Percentiles rank a stretch among this genome's conserved stretches.
phyloP scores from a whole-genome alignment of 192 early-diverging fungal genomes.

The Entomortierella lignicola region DNA sequence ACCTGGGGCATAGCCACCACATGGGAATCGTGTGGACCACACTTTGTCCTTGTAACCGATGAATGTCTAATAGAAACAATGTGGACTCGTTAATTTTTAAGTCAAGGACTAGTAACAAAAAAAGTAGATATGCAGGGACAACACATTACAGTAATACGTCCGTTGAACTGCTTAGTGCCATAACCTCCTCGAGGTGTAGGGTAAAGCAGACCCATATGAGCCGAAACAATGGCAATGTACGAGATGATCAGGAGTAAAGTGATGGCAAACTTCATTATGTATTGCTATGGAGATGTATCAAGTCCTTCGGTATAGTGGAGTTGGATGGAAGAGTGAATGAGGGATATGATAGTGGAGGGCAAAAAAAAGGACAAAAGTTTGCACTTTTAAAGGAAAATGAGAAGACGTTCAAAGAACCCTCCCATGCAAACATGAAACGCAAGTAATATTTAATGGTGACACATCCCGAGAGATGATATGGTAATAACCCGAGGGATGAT shows the following conservation, averaged over 20 bases:
- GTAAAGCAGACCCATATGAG: conserved; percentile 43
- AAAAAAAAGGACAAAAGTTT: too few species aligned
- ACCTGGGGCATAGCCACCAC: conserved; percentile 54
- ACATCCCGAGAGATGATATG: too few species aligned
- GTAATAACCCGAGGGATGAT: too few species aligned
- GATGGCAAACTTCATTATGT: conserved; percentile 45
- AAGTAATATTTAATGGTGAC: too few species aligned
- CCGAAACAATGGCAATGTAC: conserved; percentile 32
- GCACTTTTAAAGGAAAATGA: too few species aligned
- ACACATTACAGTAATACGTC: conserved; percentile 39
- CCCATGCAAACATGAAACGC: too few species aligned
- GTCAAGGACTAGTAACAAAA: not conserved
- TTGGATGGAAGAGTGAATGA: not conserved
- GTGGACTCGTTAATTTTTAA: not conserved
- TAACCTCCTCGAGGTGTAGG: conserved; percentile 45
- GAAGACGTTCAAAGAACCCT: too few species aligned
- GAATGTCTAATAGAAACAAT: conserved; percentile 17
- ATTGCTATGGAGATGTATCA: not conserved
- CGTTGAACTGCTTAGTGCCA: conserved; percentile 48
- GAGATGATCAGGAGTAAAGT: conserved; percentile 33
- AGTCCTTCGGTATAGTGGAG: not conserved
- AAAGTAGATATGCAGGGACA: not conserved
- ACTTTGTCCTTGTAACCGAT: conserved; percentile 45
- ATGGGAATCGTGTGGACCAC: conserved; percentile 41
- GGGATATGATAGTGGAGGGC: too few species aligned